phyloP scores from a whole-genome alignment of 768 basidiomycete genomes.

The Mycena vitilis region DNA sequence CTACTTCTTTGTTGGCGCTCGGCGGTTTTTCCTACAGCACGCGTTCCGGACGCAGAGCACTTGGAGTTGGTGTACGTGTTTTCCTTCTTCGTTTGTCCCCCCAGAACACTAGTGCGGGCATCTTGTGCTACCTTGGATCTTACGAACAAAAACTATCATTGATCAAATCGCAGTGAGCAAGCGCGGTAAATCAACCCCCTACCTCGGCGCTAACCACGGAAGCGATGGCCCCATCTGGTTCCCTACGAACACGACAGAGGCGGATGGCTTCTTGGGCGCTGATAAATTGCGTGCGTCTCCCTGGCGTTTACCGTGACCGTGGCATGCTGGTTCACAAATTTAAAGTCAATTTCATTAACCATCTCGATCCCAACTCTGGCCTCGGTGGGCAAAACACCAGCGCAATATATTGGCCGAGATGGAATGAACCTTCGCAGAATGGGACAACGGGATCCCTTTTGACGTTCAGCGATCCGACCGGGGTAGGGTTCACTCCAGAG shows the following conservation, averaged over 20 bases:
- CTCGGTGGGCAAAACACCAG: not conserved
- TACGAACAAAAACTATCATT: too few species aligned
- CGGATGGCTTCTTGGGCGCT: not conserved
- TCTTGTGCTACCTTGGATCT: too few species aligned
- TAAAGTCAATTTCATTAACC: constrained; percentile 26
- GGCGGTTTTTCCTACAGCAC: not conserved
- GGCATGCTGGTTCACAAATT: too few species aligned
- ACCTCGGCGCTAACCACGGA: constrained; percentile 36
- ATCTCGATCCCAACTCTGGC: constrained; percentile 16
- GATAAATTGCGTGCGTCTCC: constrained; percentile 13
- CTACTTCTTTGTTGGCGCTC: not conserved
- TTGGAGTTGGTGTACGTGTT: not conserved
- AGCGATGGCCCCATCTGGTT: constrained; percentile 28
- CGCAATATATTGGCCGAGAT: constrained; percentile 21
- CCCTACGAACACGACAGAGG: not conserved
- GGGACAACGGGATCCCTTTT: constrained; percentile 10
- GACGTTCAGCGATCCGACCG: constrained; percentile 8
- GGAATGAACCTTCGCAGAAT: constrained; percentile 9
- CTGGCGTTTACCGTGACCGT: too few species aligned
- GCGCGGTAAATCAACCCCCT: constrained; percentile 13
- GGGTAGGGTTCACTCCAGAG: constrained; percentile 34
- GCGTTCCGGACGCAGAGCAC: not conserved
- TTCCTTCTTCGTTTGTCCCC: not conserved
- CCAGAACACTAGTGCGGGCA: too few species aligned
- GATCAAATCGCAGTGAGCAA: constrained; percentile 17